Percentiles rank a stretch among this genome's conserved stretches.
These are phyloP conservation scores for Hordeum marinum DNA, from an alignment of 176 grass and related monocot species.

Conservation along the genomic window DNA sequence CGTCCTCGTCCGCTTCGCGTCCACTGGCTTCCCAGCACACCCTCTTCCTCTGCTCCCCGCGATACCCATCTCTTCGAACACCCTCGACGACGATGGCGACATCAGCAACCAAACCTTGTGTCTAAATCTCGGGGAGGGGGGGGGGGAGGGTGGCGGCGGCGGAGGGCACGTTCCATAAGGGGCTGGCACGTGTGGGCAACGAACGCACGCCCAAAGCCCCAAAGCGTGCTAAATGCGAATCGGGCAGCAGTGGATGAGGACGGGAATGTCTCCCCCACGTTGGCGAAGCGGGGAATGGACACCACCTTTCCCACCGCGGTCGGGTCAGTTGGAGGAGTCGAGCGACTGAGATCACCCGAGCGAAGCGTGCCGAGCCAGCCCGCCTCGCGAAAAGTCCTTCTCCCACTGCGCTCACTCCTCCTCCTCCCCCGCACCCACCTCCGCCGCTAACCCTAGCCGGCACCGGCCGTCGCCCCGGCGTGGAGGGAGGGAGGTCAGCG, in stretches of 20 bases:
- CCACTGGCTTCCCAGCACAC: too few species aligned
- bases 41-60: too few species aligned
- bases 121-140: too few species aligned
- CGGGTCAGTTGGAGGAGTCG: not conserved
- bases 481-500: not conserved
- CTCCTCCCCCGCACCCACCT: not conserved
- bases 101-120: too few species aligned
- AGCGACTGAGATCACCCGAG: not conserved
- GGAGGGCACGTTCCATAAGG: too few species aligned
- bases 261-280: not conserved
- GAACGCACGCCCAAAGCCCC: too few species aligned
- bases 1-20: too few species aligned
- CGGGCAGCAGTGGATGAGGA: not conserved
- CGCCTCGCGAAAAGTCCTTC: not conserved
- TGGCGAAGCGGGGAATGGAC: not conserved
- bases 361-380: not conserved
- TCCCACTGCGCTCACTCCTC: not conserved
- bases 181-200: too few species aligned
- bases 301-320: not conserved
- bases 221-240: too few species aligned
- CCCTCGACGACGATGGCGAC: too few species aligned
- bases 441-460: slow-evolving; percentile 7
- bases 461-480: not conserved
- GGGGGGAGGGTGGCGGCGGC: too few species aligned
- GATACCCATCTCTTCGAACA: too few species aligned